These are phyloP conservation scores for Tarenaya hassleriana DNA, from an alignment of 345 rosid genomes.

Conservation along the genomic window DNA sequence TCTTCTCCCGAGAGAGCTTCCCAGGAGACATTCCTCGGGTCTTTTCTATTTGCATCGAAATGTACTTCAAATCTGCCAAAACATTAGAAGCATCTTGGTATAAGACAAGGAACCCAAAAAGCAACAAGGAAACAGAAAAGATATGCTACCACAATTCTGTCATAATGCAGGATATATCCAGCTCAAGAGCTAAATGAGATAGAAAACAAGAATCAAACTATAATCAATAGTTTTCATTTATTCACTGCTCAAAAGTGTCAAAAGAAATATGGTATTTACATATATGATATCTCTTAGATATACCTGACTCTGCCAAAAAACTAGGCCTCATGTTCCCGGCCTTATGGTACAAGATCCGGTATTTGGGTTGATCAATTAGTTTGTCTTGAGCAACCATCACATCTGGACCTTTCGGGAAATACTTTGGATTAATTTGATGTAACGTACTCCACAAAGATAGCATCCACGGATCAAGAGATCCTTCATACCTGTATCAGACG, in stretches of 20 bases:
- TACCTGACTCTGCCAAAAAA: slow-evolving; percentile 44
- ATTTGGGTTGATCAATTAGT: slow-evolving; percentile 58
- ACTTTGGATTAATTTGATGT: slow-evolving; percentile 48
- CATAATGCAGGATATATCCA: slow-evolving; percentile 6
- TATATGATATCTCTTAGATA: not conserved
- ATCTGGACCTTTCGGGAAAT: slow-evolving; percentile 69
- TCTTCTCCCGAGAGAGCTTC: slow-evolving; percentile 45
- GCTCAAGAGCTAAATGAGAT: slow-evolving; percentile 4
- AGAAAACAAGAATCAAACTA: slow-evolving; percentile 7
- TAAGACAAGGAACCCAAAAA: not conserved
- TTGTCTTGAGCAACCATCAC: slow-evolving; percentile 33
- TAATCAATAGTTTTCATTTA: not conserved
- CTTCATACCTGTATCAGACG: slow-evolving; percentile 60
- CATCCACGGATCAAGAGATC: slow-evolving; percentile 94
- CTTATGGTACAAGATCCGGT: slow-evolving; percentile 44
- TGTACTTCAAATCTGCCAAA: slow-evolving; percentile 37
- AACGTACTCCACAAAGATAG: slow-evolving; percentile 63
- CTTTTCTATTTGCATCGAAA: slow-evolving; percentile 40
- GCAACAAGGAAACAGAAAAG: not conserved
- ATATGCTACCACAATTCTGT: not conserved
- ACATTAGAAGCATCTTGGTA: slow-evolving; percentile 15
- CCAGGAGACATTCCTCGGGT: slow-evolving; percentile 71
- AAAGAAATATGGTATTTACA: not conserved
- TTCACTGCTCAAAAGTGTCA: slow-evolving; percentile 7
- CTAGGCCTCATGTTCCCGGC: slow-evolving; percentile 21